Conservation (phyloP, 768 basidiomycete genomes). For the Ramaria rubella region DNA sequence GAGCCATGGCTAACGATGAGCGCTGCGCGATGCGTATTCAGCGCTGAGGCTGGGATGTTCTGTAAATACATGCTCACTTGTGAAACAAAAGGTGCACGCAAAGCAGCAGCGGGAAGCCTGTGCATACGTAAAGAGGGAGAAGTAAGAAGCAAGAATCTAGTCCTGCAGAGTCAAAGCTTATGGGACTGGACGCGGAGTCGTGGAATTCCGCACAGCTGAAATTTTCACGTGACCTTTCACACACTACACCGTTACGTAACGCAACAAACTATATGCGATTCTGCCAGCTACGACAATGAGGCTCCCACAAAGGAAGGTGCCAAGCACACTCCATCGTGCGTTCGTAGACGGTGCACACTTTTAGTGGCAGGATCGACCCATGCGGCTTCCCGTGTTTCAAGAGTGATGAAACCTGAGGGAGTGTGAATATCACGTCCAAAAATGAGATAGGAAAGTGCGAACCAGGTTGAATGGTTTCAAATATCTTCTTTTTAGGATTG, state of each 20-base stretch:
- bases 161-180: background rate
- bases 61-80: background rate
- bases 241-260: too few species aligned
- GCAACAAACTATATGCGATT: too few species aligned
- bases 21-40: background rate
- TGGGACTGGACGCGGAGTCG: background rate
- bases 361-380: slow-evolving; percentile 86
- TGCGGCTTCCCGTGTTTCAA: slow-evolving; percentile 81
- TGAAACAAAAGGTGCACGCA: background rate
- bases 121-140: background rate
- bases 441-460: slow-evolving; percentile 3
- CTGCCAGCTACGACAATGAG: slow-evolving; percentile 67
- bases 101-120: background rate
- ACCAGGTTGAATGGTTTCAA: slow-evolving; percentile 94
- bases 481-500: slow-evolving; percentile 99
- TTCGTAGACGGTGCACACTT: slow-evolving; percentile 76
- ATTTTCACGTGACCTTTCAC: background rate
- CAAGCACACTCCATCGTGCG: slow-evolving; percentile 70
- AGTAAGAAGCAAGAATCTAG: background rate
- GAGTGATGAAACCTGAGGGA: slow-evolving; percentile 71
- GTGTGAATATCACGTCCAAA: slow-evolving; percentile 1
- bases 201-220: background rate
- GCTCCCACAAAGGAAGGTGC: slow-evolving; percentile 83
- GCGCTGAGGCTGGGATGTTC: background rate
- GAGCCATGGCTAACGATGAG: background rate